Base-by-base conservation (phyloP, 2,329 filamentous ascomycete genomes). In the Microdochium trichocladiopsis region DNA sequence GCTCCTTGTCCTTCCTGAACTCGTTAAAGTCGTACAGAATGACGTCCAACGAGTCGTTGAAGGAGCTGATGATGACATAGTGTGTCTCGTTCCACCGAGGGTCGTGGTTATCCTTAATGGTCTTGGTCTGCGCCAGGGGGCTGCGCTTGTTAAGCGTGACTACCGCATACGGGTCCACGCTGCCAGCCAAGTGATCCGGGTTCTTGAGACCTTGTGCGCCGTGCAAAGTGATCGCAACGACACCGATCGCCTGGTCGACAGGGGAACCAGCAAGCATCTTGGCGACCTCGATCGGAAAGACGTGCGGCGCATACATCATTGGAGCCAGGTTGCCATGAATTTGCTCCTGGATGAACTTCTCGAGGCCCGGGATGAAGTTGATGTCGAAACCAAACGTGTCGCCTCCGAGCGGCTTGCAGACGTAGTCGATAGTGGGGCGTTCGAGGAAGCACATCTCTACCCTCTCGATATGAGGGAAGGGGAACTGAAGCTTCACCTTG, bases 261-360 rank as follows among this genome's bases (percentile, higher is more conserved):
- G 94, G 85, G 53, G 88, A 93, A 54, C 94, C 94, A 45, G 93
- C 89, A 57, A 99, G 78, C 90, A 99, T 94, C 79, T 99, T 97
- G 60, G 94, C 94, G 52, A 99, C 90, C 66, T 99, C 94, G 59
- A 99, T 94, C 16, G 94, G 94, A 77, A 99, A 99, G 49, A 97
- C 91, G 61, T 99, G 96, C 9, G 94, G 94, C 36, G 84, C 86
- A 66, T 99, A 99, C 90, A 99, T 96, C 87, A 99, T 97, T 0
- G 94, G 95, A 2, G 84, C 87, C 49, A 99, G 74, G 64, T 93
- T 96, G 57, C 87, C 88, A 69, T 99, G 95, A 51, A 99, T 95
- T 72, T 95, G 90, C 61, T 99, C 94, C 66, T 89, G 84, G 62
- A 99, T 99, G 70, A 99, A 99, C 52, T 70, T 81, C 69, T 97